Evolutionary conservation across 1,284 basidiomycete species (phyloP), one percentile per base, ranked within the genome.

Genomic region (Sphaerobolus stellatus): DNA sequence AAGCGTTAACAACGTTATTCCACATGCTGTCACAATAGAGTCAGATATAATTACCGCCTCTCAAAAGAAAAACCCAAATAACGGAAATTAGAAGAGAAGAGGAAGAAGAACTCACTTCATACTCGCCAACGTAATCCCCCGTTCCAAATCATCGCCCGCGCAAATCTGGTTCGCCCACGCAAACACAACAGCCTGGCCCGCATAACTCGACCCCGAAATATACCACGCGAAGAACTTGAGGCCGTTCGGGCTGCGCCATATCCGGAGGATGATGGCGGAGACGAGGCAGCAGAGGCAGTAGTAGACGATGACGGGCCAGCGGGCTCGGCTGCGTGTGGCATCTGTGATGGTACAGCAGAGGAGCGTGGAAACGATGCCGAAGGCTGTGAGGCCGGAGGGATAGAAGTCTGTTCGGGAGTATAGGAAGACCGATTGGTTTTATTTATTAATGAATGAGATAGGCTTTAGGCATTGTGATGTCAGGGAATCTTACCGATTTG

Each of bases 101-200:
- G 28, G 18, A 50, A 8, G 13, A 16, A 18, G 27, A 8, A 67
- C 74, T 34, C 58, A 83, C 82, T 86, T 85, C 84, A 86, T 87
- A 7, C 83, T 86, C 29, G 82, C 84, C 28, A 86, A 73, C 16
- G 88, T 84, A 45, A 88, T 73, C 16, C 74, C 82, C 31, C 85
- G 77, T 64, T 86, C 84, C 64, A 83, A 82, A 63, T 82, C 72
- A 62, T 87, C 82, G 60, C 85, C 82, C 13, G 80, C 77, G 53
- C 85, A 85, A 55, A 86, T 83, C 64, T 86, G 82, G 64, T 88
- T 87, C 29, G 83, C 83, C 84, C 85, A 84, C 78, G 82, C 82
- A 63, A 86, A 86, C 5, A 83, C 87, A 11, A 82, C 83, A 13
- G 83, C 85, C 64, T 86, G 85, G 20, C 84, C 83, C 7, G 84